Evolutionary conservation across 257 asterid species (phyloP), one percentile per base, ranked within the genome.

Genomic region (Solanum corneliomulleri): DNA sequence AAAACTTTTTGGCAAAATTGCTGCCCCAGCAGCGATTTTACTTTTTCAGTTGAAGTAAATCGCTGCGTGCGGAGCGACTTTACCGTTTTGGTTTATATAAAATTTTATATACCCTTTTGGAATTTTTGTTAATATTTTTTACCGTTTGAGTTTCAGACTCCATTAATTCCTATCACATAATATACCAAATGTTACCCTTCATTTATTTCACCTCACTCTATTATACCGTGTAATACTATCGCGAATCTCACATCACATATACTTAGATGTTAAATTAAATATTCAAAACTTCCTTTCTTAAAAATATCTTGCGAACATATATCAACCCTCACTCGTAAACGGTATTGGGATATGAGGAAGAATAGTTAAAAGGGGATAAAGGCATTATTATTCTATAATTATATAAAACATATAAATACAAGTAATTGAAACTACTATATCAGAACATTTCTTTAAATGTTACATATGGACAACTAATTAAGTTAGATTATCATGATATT

Each of bases 181-280:
- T 16, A 52, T 52, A 16, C 62, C 62, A 52, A 52, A 52, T 52
- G 0, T 56, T 56, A 18, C 11, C 21, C 64, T 56, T 56, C 64
- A 18, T 56, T 56, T 56, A 4, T 56, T 0, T 18, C 64, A 18
- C 62, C 23, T 0, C 11, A 56, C 64, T 18, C 64, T 18, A 56
- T 18, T 56, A 56, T 56, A 18, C 2, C 8, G 64, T 56, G 64
- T 56, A 56, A 18, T 56, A 56, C 1, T 56, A 56, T 56, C 64
- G 1, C 0, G 1, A 56, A 3, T 56, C 11, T 56, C 64, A 0
- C 64, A 56, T 56, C 64, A 0, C n/a, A 18, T 7, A 7, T 18
- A 18, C n/a, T 56, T 56, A 4, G 0, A 18, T 56, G n/a, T 56
- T 18, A n/a, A 56, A 56, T 56, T 2, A 56, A 56, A 56, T 56